Base-by-base conservation (phyloP, 2,329 filamentous ascomycete species). In the Alternaria sp. region DNA sequence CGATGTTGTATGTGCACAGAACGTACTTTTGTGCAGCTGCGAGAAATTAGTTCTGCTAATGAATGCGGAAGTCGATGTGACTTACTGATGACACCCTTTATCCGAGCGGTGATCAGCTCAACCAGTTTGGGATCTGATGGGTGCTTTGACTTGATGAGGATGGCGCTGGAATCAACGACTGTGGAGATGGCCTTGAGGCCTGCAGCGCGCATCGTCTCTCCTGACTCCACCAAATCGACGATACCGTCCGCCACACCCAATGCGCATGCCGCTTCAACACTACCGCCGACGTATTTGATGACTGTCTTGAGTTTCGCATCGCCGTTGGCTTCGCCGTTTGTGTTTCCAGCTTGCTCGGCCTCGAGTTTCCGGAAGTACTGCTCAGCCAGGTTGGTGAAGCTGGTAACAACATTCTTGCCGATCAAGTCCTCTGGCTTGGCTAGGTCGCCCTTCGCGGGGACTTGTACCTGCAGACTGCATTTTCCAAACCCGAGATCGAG, bases 401-500 rank as follows among this genome's bases (percentile, higher is more conserved):
- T 98, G 43, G 96, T 98, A 61, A 95, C 94, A 58, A 99, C 91
- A 74, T 95, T 97, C 83, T 92, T 94, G 61, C 96, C 96, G 66
- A 99, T 87, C 50, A 99, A 85, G 77, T 97, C 90, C 78, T 89
- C 88, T 6, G 92, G 87, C 49, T 87, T 87, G 47, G 80, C 81
- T 75, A 96, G 90, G 58, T 83, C 76, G 56, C 96, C 95, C 79
- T 96, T 95, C 76, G 92, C 90, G 0, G 96, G 96, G 2, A 97
- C 94, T 82, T 99, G 96, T n/a, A 98, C 94, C 83, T 98, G 95
- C 73, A 99, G 86, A 82, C 92, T 95, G 85, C 96, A 99, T 66
- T 84, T 86, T 47, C 96, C 96, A 78, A 99, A 99, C 33, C 90
- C 93, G 18, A 99, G 87, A 72, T 97, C 93, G 82, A 99, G 86